Conservation (phyloP, 192 early-diverging fungal genomes). For the Coemansia sp. region DNA sequence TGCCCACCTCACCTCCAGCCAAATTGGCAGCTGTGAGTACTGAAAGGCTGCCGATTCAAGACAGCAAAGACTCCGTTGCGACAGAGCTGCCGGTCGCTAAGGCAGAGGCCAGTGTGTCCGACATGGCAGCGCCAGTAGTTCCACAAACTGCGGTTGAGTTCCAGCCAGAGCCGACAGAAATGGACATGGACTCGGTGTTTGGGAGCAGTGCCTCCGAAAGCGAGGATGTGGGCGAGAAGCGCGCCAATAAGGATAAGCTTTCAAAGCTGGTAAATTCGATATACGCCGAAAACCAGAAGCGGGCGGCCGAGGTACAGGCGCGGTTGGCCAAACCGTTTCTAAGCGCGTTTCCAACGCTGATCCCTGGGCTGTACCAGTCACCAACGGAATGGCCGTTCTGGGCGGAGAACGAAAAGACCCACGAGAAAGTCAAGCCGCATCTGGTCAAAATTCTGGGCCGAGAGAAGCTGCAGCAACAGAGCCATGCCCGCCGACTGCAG, state of each 20-base stretch:
- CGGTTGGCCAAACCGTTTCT: slow-evolving; percentile 30
- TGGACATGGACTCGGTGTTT: slow-evolving; percentile 2
- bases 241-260: slow-evolving; percentile 8
- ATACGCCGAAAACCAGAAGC: slow-evolving; percentile 39
- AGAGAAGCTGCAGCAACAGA: slow-evolving; percentile 12
- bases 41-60: background rate
- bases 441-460: slow-evolving; percentile 22
- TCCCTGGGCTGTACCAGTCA: slow-evolving; percentile 31
- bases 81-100: background rate
- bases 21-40: slow-evolving; percentile 2
- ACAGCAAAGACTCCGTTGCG: background rate
- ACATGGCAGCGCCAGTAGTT: slow-evolving; percentile 8
- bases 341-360: slow-evolving; percentile 25
- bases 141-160: slow-evolving; percentile 5
- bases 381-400: slow-evolving; percentile 50
- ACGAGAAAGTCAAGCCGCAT: slow-evolving; percentile 22
- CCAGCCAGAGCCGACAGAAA: background rate
- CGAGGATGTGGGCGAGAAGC: background rate
- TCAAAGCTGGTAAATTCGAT: slow-evolving; percentile 14
- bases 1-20: slow-evolving; percentile 23
- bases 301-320: slow-evolving; percentile 25
- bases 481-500: slow-evolving; percentile 26
- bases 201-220: background rate
- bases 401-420: slow-evolving; percentile 24
- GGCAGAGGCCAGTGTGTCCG: background rate